Percentiles rank a stretch among this genome's conserved stretches.
Evolutionary conservation across 2,329 filamentous ascomycete species (phyloP).

Genomic region (Dactylellina parvicollis): DNA sequence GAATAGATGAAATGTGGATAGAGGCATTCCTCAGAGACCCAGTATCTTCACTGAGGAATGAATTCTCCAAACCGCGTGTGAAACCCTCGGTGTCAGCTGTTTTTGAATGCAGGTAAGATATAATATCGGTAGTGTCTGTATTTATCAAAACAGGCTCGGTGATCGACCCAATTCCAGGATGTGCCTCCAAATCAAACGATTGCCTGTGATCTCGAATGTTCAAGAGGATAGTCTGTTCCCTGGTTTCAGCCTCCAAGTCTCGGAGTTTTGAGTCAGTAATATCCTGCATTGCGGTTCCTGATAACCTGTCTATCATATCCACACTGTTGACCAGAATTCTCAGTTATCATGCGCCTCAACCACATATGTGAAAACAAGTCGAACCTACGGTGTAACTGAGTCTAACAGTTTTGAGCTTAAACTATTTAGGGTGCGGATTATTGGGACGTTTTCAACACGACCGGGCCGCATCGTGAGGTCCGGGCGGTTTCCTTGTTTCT

Average conservation of each 20-base stretch:
- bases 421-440: slow-evolving; percentile 87
- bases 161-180: background rate
- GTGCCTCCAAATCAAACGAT: slow-evolving; percentile 17
- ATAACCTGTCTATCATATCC: background rate
- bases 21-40: slow-evolving; percentile 46
- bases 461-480: slow-evolving; percentile 88
- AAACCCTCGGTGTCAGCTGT: slow-evolving; percentile 2
- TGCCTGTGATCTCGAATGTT: slow-evolving; percentile 31
- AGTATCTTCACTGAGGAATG: slow-evolving; percentile 43
- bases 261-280: slow-evolving; percentile 6
- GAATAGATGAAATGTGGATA: slow-evolving; percentile 47
- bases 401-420: slow-evolving; percentile 94
- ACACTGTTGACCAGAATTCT: background rate
- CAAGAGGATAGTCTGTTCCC: slow-evolving; percentile 33
- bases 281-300: slow-evolving; percentile 54
- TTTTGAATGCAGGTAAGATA: slow-evolving; percentile 18
- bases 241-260: slow-evolving; percentile 20
- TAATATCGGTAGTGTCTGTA: background rate
- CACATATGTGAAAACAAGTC: background rate
- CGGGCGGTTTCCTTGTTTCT: slow-evolving; percentile 81
- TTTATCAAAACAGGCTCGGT: background rate
- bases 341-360: background rate
- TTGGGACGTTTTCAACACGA: slow-evolving; percentile 79
- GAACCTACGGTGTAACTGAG: slow-evolving; percentile 74
- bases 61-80: background rate